phyloP scores from a whole-genome alignment of 768 basidiomycete genomes.

The Amanita jacksonii region DNA sequence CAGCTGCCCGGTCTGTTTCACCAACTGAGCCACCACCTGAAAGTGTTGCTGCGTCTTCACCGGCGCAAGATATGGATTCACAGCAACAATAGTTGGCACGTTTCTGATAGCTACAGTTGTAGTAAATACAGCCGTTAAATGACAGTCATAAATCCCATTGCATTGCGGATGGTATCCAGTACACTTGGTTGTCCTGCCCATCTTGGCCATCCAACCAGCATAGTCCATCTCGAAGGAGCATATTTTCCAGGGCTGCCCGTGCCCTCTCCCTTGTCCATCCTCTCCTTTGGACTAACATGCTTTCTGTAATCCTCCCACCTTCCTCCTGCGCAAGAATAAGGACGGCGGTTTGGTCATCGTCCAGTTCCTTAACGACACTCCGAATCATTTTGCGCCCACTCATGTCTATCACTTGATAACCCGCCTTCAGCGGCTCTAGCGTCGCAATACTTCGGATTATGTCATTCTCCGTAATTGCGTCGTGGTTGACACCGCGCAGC shows the following conservation, averaged over 20 bases:
- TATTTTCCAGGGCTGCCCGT: constrained; percentile 73
- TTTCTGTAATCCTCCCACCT: constrained; percentile 63
- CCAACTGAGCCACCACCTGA: neutral
- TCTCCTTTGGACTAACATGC: constrained; percentile 44
- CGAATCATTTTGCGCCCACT: constrained; percentile 76
- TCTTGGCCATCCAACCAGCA: constrained; percentile 96
- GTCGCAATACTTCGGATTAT: constrained; percentile 77
- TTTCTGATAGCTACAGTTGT: too few species aligned
- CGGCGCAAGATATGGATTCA: neutral
- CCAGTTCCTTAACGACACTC: constrained; percentile 83
- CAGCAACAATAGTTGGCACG: too few species aligned
- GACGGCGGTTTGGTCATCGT: constrained; percentile 80
- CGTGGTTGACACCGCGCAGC: constrained; percentile 59
- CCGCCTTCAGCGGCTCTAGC: constrained; percentile 81
- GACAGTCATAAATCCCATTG: constrained; percentile 60
- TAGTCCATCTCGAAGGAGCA: constrained; percentile 82
- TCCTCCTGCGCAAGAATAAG: constrained; percentile 62
- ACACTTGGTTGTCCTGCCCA: constrained; percentile 49
- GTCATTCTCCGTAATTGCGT: constrained; percentile 79
- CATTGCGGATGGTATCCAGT: constrained; percentile 88
- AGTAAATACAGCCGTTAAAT: neutral
- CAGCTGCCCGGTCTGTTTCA: constrained; percentile 3
- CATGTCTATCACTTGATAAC: constrained; percentile 76
- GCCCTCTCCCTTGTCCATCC: constrained; percentile 80
- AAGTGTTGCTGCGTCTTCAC: constrained; percentile 1